Evolutionary conservation across 2,329 filamentous ascomycete genomes (phyloP).

Genomic region (Penicillium glabrum): DNA sequence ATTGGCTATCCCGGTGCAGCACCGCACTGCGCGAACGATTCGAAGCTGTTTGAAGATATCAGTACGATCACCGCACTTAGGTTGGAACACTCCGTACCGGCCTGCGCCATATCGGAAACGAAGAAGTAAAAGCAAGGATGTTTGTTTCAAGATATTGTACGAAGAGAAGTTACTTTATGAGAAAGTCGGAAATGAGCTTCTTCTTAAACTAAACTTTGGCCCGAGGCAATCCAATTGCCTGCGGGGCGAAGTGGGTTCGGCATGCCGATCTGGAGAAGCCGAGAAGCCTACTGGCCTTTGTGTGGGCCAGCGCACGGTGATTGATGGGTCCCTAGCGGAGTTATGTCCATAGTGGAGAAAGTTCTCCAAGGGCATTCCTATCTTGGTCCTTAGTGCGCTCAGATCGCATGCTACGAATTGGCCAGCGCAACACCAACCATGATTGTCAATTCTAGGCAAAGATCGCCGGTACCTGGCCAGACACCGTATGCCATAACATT

Average conservation of each 20-base stretch:
- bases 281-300: conserved; percentile 26
- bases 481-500: background rate
- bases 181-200: background rate
- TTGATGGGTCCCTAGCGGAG: conserved; percentile 3
- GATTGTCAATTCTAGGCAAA: background rate
- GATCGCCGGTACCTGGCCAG: too few relatives aligned
- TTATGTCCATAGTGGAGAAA: background rate
- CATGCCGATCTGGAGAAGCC: conserved; percentile 30
- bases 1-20: conserved; percentile 53
- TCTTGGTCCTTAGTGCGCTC: background rate
- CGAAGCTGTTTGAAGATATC: background rate
- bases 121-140: background rate
- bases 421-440: background rate
- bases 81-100: background rate
- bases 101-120: background rate
- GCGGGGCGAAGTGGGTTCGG: conserved; percentile 26
- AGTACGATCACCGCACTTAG: background rate
- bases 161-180: background rate
- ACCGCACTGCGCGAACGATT: conserved; percentile 34
- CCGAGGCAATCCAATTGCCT: conserved; percentile 21
- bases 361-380: background rate
- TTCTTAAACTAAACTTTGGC: conserved; percentile 4
- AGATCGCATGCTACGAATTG: background rate
- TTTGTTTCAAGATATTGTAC: background rate
- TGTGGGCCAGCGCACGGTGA: background rate